Base-by-base conservation (phyloP, 176 grass and related monocot genomes). In the Cenchrus purpureus region DNA sequence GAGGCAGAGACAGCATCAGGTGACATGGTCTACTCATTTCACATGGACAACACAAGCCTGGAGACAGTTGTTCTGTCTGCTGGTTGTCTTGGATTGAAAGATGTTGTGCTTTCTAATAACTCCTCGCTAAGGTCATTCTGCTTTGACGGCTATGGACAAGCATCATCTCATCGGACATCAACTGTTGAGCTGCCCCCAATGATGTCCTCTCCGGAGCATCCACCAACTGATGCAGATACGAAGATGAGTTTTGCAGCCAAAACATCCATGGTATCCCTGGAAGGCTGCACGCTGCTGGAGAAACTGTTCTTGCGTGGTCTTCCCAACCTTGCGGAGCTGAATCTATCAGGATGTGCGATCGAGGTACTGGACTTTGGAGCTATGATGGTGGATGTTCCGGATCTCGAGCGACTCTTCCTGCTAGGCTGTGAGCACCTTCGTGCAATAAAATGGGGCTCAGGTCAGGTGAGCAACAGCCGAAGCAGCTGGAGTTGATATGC, bases 311-410 rank as follows among this genome's bases (percentile, higher is more conserved):
- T 63, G 60, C 22, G 61, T 32, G 61, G 61, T 3, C 60, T 63
- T 7, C 56, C 17, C 1, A 58, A 58, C 3, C 25, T 58, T 6
- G 19, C 2, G 19, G 56, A 58, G 7, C 19, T 70, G 4, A 65
- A 82, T 12, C 79, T 82, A 8, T 82, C 79, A 0, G 37, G 79
- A 68, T 70, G 51, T 44, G 8, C 52, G 10, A 82, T 82, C 4
- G 58, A 44, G 51, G 8, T 70, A 70, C 65, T 82, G 57, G 20
- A 82, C 4, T 58, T 82, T 16, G 0, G 10, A 10, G 12, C 34
- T 29, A 82, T 82, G 65, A 19, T 82, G 52, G 0, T 45, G 20
- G 34, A 46, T 17, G 51, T 58, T 12, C 20, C 52, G 16, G 1
- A 10, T 1, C 51, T 82, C 0, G 71, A 82, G 13, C 12, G 32